These are phyloP conservation scores for Phytopythium chamaehyphon DNA, from an alignment of 352 stramenopile species.

Conservation along the genomic window DNA sequence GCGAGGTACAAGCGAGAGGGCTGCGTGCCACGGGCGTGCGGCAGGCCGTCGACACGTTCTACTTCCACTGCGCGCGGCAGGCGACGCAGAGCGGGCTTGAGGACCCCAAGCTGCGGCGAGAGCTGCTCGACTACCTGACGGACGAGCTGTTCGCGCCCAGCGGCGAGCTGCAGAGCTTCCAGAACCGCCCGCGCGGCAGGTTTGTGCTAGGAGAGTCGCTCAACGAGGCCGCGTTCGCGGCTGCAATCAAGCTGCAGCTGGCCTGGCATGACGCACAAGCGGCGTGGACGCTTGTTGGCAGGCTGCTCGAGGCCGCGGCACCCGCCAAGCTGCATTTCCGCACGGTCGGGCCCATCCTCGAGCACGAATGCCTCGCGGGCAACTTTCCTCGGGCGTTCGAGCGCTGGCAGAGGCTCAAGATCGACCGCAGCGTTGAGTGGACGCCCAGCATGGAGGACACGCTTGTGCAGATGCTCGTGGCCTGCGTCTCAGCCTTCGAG, in stretches of 20 bases:
- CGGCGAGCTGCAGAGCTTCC: conserved; percentile 7
- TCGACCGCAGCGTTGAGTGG: conserved; percentile 51
- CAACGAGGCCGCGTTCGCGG: conserved; percentile 59
- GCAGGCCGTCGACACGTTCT: conserved; percentile 68
- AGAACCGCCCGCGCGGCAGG: conserved; percentile 1
- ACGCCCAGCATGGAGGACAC: conserved; percentile 69
- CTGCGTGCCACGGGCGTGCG: conserved; percentile 21
- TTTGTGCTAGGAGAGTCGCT: conserved; percentile 48
- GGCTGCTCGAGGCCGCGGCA: conserved; percentile 21
- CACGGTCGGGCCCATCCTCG: conserved; percentile 55
- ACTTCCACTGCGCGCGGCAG: conserved; percentile 65
- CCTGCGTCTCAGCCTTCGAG: conserved; percentile 31
- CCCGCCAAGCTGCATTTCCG: conserved; percentile 59
- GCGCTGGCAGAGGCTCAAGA: conserved; percentile 57
- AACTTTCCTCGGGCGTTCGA: conserved; percentile 38
- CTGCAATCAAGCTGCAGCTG: conserved; percentile 58
- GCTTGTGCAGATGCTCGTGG: conserved; percentile 62
- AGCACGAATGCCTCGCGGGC: conserved; percentile 39
- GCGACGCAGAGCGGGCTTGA: conserved; percentile 22
- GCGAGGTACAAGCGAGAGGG: conserved; percentile 30
- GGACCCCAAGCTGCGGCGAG: conserved; percentile 14
- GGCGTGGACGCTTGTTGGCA: conserved; percentile 48
- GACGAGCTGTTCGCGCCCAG: conserved; percentile 30
- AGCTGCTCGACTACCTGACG: conserved; percentile 53
- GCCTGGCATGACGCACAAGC: conserved; percentile 25